Evolutionary conservation across 495 filamentous ascomycete genomes (phyloP), one percentile per base, ranked within the genome.

Genomic region (Tuber magnatum): DNA sequence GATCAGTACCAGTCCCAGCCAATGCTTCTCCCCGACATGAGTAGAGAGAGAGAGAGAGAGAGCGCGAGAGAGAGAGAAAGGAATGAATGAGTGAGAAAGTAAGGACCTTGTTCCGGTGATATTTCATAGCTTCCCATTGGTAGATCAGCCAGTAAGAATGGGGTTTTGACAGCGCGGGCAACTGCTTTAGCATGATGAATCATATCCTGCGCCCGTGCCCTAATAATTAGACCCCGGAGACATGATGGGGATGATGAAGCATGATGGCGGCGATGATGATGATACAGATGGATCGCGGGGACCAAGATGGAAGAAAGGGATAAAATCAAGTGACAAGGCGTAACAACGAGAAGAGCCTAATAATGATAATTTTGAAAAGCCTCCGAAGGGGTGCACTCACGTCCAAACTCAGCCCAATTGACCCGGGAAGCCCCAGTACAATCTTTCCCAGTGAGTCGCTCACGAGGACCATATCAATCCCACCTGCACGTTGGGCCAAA

Each of bases 381-480:
- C n/a, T 32, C 22, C 28, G 68, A 32, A 41, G 10, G 44, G n/a
- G 70, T 69, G 65, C 44, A 70, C 77, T 70, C 44, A 79, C 77
- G 74, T 79, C 88, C 78, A 92, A 85, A 43, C 87, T 75, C 18
- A 92, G 85, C 78, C 91, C 91, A 75, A 88, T 90, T 20, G 91
- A 92, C 81, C 92, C 91, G 68, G 95, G 90, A 92, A 98, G 92
- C 20, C 96, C 96, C 68, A 99, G 84, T 16, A 94, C 93, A 1
- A 99, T 94, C 94, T 98, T 99, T 38, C 95, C 96, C 78, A 99
- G 85, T 80, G 94, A 97, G 86, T 99, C 96, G 51, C 96, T 95
- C 8, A 98, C 94, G 20, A 98, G 88, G 61, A 98, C 85, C 75
- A 97, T 89, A 80, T 99, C 96, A 88, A 99, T 94, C 3, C 91